phyloP scores from a whole-genome alignment of 148 eudicot genomes.

The Fagopyrum tataricum region DNA sequence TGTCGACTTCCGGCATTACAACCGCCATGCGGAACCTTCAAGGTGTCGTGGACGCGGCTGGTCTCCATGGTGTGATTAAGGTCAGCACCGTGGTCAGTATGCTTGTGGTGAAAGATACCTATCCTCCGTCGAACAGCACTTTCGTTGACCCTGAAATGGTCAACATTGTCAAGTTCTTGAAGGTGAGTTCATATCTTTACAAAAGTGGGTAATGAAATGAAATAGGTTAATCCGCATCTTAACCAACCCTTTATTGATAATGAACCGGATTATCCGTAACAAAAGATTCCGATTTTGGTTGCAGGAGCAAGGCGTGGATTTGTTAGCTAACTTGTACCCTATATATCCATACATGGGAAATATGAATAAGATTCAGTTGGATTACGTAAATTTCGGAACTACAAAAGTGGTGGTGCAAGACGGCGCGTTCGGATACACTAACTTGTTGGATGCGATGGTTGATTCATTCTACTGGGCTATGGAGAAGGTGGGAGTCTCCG shows the following conservation, averaged over 20 bases:
- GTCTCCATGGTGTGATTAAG: constrained; percentile 17
- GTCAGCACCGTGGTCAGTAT: constrained; percentile 38
- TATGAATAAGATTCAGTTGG: constrained; percentile 21
- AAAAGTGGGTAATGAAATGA: no score
- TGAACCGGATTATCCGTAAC: no score
- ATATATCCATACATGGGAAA: constrained; percentile 31
- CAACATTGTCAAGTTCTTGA: constrained; percentile 14
- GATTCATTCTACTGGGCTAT: no score
- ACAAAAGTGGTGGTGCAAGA: constrained; percentile 21
- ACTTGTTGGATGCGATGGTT: constrained; percentile 39
- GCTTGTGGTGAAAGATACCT: constrained; percentile 26
- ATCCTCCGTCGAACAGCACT: constrained; percentile 38
- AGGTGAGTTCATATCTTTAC: no score
- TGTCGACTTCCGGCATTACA: constrained; percentile 19
- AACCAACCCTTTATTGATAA: no score
- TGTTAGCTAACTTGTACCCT: constrained; percentile 45
- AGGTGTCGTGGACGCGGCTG: constrained; percentile 16
- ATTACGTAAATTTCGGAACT: constrained; percentile 34
- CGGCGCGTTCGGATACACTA: constrained; percentile 22
- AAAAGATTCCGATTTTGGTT: neutral
- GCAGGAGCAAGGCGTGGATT: constrained; percentile 15
- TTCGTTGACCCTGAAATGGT: constrained; percentile 12
- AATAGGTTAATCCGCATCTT: no score
- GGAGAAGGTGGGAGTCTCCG: constrained; percentile 18
- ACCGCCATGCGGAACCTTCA: constrained; percentile 51